Conservation (phyloP, 2,329 filamentous ascomycete genomes). For the Colletotrichum sp. region DNA sequence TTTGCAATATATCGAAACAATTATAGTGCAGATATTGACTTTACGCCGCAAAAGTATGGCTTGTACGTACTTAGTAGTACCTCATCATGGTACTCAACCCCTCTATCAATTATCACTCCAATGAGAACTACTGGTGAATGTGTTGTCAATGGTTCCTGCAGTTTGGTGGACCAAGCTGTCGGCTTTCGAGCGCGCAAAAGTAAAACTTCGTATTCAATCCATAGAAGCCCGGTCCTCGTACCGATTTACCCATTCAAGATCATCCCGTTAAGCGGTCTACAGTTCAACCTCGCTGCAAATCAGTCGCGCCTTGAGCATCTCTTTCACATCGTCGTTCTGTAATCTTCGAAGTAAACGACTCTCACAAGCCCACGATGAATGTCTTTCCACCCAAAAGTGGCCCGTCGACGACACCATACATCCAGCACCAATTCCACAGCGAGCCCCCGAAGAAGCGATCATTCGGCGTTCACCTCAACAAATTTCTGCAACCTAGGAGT, state of each 20-base stretch:
- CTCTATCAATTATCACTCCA: neutral
- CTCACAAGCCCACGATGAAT: neutral
- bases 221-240: neutral
- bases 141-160: neutral
- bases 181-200: neutral
- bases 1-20: neutral
- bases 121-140: neutral
- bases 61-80: neutral
- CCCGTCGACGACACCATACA: neutral
- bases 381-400: neutral
- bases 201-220: neutral
- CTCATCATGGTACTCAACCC: neutral
- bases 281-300: neutral
- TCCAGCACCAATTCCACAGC: neutral
- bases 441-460: neutral
- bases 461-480: neutral
- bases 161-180: neutral
- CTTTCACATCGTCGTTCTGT: neutral
- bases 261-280: neutral
- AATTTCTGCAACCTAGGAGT: neutral
- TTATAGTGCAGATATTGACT: neutral
- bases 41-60: neutral
- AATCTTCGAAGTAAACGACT: neutral
- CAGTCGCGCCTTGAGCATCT: neutral
- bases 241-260: neutral